Conservation (phyloP, 1,139 yeast genomes). For the Petasospora fabianii region DNA sequence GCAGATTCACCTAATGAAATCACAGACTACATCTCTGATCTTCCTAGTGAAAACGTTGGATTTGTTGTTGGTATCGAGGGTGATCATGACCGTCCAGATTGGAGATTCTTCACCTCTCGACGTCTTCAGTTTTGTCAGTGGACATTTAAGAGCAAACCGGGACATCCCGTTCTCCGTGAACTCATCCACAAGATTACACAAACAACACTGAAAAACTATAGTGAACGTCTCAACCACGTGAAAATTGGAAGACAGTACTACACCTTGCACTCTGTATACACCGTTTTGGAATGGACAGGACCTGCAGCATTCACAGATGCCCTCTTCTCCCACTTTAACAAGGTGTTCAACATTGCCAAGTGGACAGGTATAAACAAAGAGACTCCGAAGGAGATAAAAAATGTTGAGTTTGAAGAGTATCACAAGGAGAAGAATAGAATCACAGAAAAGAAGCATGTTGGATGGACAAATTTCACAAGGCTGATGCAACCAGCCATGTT, state of each 20-base stretch:
- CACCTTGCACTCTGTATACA: constrained; percentile 29
- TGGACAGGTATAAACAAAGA: constrained; percentile 10
- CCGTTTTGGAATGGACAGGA: constrained; percentile 94
- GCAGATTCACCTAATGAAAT: constrained; percentile 35
- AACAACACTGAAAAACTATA: constrained; percentile 47
- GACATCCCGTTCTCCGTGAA: constrained; percentile 87
- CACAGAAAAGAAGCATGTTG: constrained; percentile 24
- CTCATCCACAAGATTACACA: constrained; percentile 76
- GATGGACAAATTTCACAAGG: constrained; percentile 61
- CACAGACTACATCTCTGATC: neutral
- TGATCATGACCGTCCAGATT: constrained; percentile 77
- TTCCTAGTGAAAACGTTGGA: constrained; percentile 42
- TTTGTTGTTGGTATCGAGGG: constrained; percentile 85
- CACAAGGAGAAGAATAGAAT: constrained; percentile 17
- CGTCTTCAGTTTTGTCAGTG: constrained; percentile 76
- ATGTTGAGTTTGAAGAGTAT: constrained; percentile 14
- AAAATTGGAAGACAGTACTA: constrained; percentile 67
- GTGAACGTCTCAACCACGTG: constrained; percentile 34
- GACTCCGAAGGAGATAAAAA: constrained; percentile 15
- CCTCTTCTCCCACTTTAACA: constrained; percentile 71
- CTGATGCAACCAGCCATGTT: constrained; percentile 53
- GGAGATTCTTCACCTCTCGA: constrained; percentile 68
- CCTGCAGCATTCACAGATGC: constrained; percentile 91
- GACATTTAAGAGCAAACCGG: constrained; percentile 77
- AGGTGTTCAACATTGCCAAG: constrained; percentile 33